These are phyloP conservation scores for Cenococcum geophilum DNA, from an alignment of 495 filamentous ascomycete species.

Conservation along the genomic window DNA sequence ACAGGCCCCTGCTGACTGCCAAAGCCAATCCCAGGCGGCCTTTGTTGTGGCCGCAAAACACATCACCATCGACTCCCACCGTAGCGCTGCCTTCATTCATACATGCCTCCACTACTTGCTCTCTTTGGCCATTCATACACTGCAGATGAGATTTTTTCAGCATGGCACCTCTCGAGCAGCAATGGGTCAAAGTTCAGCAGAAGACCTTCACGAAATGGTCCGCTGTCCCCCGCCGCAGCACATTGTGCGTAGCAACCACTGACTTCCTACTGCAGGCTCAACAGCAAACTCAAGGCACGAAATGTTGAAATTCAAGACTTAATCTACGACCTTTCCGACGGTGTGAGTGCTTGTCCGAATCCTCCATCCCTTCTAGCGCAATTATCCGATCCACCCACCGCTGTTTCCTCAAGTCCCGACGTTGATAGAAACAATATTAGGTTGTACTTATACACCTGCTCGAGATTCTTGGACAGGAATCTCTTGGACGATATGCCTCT, in stretches of 20 bases:
- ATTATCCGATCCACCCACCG: not conserved
- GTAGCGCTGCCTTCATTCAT: not conserved
- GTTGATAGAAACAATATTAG: slow-evolving; percentile 42
- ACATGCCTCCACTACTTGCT: slow-evolving; percentile 1
- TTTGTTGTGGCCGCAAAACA: slow-evolving; percentile 20
- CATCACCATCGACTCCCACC: not conserved
- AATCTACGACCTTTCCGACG: slow-evolving; percentile 83
- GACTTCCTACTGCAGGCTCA: slow-evolving; percentile 58
- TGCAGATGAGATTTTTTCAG: not conserved
- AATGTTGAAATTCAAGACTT: slow-evolving; percentile 73
- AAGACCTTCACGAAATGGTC: slow-evolving; percentile 99
- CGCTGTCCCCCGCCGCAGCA: slow-evolving; percentile 19
- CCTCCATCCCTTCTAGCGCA: not conserved
- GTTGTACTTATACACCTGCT: slow-evolving; percentile 92
- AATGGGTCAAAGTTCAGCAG: slow-evolving; percentile 94
- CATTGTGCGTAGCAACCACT: not conserved
- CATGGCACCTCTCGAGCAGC: slow-evolving; percentile 69
- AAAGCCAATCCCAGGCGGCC: not conserved
- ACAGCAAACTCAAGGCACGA: slow-evolving; percentile 80
- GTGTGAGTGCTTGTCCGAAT: slow-evolving; percentile 53
- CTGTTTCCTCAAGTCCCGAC: slow-evolving; percentile 3
- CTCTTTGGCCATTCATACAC: slow-evolving; percentile 7
- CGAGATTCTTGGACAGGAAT: slow-evolving; percentile 88
- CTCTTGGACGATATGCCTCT: slow-evolving; percentile 91
- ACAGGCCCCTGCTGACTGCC: slow-evolving; percentile 7